Evolutionary conservation across 2,329 filamentous ascomycete genomes (phyloP).

Genomic region (Colletotrichum agaves): DNA sequence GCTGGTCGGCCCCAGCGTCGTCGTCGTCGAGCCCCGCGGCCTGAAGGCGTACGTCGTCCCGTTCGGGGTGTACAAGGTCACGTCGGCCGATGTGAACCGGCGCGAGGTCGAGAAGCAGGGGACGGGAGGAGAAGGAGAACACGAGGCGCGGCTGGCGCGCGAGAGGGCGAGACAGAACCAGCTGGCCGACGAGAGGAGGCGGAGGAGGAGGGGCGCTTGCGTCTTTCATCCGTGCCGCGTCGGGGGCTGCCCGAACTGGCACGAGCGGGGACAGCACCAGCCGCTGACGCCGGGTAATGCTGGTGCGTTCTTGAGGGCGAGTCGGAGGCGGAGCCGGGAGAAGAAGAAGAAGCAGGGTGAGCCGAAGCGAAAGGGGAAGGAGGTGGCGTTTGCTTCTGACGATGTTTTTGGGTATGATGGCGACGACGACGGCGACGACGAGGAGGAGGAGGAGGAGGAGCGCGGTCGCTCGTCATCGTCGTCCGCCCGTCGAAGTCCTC

Average conservation of each 20-base stretch:
- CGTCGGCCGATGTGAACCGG: neutral
- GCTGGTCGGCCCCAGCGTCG: neutral
- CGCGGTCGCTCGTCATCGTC: neutral
- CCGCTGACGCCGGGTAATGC: neutral
- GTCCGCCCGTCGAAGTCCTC: no score
- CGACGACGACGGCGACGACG: neutral
- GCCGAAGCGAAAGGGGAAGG: neutral
- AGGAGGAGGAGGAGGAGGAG: neutral
- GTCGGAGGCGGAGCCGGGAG: neutral
- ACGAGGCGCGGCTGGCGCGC: neutral
- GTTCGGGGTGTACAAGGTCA: neutral
- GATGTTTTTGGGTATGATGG: neutral
- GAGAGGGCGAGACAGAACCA: neutral
- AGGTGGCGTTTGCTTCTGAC: neutral
- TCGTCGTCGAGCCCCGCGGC: constrained; percentile 3
- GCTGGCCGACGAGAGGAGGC: neutral
- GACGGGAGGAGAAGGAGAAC: no score
- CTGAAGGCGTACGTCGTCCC: neutral
- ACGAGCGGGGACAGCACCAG: neutral
- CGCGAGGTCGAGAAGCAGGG: neutral
- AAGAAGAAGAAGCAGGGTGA: neutral
- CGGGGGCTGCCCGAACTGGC: neutral
- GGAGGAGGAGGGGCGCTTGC: neutral
- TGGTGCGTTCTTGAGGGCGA: neutral
- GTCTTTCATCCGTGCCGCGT: constrained; percentile 1